Conservation (phyloP, 805 yeast species). For the Candida khao-thaluensis region DNA sequence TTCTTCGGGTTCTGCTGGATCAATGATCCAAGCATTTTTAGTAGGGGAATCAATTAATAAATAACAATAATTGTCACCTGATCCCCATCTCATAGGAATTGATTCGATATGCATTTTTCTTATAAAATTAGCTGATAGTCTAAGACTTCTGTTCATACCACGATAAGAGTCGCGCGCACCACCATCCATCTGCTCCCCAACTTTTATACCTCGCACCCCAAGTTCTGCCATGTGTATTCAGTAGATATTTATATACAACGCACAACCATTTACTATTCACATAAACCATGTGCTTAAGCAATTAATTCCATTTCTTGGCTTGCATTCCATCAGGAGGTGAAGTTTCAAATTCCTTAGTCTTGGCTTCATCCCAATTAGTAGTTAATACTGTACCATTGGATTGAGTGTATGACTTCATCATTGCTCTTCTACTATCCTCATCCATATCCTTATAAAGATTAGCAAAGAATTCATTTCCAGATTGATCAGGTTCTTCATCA, state of each 20-base stretch:
- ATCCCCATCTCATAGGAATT: slow-evolving; percentile 93
- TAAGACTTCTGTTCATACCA: not conserved
- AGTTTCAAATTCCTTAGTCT: slow-evolving; percentile 59
- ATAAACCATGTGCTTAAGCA: not conserved
- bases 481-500: slow-evolving; percentile 44
- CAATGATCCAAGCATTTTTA: slow-evolving; percentile 76
- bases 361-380: slow-evolving; percentile 91
- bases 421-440: slow-evolving; percentile 85
- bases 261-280: too few species aligned
- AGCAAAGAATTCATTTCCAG: slow-evolving; percentile 69
- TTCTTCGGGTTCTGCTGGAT: slow-evolving; percentile 88
- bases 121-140: not conserved
- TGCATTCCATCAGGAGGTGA: slow-evolving; percentile 76
- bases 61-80: slow-evolving; percentile 90
- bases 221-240: too few species aligned
- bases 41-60: slow-evolving; percentile 67
- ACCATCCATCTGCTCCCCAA: too few species aligned
- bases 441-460: slow-evolving; percentile 75
- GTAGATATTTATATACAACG: too few species aligned
- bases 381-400: slow-evolving; percentile 92
- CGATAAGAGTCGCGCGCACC: not conserved
- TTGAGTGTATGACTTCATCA: slow-evolving; percentile 95
- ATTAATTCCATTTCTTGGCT: slow-evolving; percentile 47
- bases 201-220: too few species aligned
- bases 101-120: slow-evolving; percentile 77